A percentile compares a stretch with the other conserved stretches of the same genome.
phyloP scores from a whole-genome alignment of 768 basidiomycete species.

The Suillus hirtellus region DNA sequence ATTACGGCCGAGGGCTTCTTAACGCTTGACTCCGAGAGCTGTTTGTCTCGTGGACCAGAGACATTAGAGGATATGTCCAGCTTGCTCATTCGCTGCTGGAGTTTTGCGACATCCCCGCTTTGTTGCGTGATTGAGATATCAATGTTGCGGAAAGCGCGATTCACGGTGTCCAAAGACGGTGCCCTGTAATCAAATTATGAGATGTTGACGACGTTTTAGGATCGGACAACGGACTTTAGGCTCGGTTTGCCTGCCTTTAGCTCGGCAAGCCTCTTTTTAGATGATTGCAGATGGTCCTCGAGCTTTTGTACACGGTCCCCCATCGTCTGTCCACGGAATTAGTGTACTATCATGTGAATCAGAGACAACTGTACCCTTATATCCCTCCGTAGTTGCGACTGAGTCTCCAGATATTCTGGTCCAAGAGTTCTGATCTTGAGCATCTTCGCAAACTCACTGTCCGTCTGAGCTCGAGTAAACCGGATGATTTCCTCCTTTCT shows the following conservation, averaged over 20 bases:
- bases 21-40: conserved; percentile 41
- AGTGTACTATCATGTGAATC: conserved; percentile 10
- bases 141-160: conserved; percentile 82
- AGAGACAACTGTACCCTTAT: conserved; percentile 55
- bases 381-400: conserved; percentile 69
- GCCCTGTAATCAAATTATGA: conserved; percentile 47
- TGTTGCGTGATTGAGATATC: conserved; percentile 69
- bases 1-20: conserved; percentile 48
- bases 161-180: conserved; percentile 83
- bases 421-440: conserved; percentile 75
- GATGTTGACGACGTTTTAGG: not conserved
- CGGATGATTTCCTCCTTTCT: conserved; percentile 81
- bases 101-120: conserved; percentile 48
- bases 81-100: conserved; percentile 54
- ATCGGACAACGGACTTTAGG: conserved; percentile 51
- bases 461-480: conserved; percentile 75
- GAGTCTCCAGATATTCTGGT: conserved; percentile 85
- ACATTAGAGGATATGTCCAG: conserved; percentile 40
- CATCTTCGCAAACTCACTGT: conserved; percentile 78
- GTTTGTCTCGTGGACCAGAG: conserved; percentile 38
- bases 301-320: conserved; percentile 76
- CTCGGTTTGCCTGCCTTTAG: conserved; percentile 60
- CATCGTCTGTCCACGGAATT: conserved; percentile 47
- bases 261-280: conserved; percentile 69
- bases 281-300: conserved; percentile 67